These are phyloP conservation scores for Mentha longifolia DNA, from an alignment of 257 asterid genomes.

Conservation along the genomic window DNA sequence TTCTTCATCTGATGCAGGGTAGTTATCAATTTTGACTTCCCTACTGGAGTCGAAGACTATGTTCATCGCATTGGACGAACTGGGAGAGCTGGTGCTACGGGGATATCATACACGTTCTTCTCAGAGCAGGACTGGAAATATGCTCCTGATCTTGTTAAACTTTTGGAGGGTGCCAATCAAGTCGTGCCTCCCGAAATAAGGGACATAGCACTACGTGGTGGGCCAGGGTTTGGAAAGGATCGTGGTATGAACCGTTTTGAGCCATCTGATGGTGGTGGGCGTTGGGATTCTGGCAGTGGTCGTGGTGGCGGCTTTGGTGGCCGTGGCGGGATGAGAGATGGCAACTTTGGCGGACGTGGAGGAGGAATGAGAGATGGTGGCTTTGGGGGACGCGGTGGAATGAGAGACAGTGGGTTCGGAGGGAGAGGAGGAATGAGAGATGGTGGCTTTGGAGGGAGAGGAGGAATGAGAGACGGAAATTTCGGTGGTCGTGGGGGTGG, in stretches of 20 bases:
- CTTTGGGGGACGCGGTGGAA: conserved; percentile 62
- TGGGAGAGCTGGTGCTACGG: conserved; percentile 98
- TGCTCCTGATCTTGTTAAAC: conserved; percentile 83
- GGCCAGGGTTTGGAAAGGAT: conserved; percentile 69
- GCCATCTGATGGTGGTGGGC: conserved; percentile 60
- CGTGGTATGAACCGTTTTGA: conserved; percentile 78
- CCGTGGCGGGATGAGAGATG: conserved; percentile 68
- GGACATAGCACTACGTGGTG: conserved; percentile 85
- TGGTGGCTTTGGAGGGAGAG: conserved; percentile 57
- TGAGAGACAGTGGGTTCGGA: conserved; percentile 62
- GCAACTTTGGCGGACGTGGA: conserved; percentile 62
- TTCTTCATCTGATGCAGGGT: conserved; percentile 55
- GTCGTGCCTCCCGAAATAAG: conserved; percentile 83
- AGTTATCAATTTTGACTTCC: conserved; percentile 85
- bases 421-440: conserved; percentile 66
- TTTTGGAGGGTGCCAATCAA: conserved; percentile 96
- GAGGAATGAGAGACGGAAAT: conserved; percentile 53
- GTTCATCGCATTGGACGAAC: conserved; percentile 98
- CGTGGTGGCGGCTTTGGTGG: conserved; percentile 73
- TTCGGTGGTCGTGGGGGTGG: conserved; percentile 68
- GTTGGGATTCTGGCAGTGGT: conserved; percentile 79
- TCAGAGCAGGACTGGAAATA: conserved; percentile 95
- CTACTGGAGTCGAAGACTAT: conserved; percentile 94
- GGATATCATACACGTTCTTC: conserved; percentile 80
- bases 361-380: conserved; percentile 76